Percentiles rank a stretch among this genome's conserved stretches.
Evolutionary conservation across 2,329 filamentous ascomycete genomes (phyloP).

Genomic region (Trichoderma sp.): DNA sequence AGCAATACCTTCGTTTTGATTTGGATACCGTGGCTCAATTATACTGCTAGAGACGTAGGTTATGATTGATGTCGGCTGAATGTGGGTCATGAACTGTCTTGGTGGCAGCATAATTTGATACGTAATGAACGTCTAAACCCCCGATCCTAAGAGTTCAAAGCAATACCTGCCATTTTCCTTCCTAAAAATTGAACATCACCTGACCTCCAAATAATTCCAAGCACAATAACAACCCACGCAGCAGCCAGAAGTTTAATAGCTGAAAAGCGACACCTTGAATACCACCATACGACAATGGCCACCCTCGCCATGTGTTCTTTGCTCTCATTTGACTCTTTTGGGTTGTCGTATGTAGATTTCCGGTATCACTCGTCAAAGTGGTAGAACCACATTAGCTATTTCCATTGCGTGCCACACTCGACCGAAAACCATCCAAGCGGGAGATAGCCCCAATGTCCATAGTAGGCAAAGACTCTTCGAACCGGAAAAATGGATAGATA

Average conservation of each 20-base stretch:
- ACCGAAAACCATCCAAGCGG: not conserved
- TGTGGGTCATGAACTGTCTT: no score
- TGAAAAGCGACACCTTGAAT: not conserved
- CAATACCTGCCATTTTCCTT: not conserved
- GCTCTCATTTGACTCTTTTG: not conserved
- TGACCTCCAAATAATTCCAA: not conserved
- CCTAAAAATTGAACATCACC: not conserved
- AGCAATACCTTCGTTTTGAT: no score
- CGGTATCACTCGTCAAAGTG: not conserved
- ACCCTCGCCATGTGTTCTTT: not conserved
- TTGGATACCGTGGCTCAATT: no score
- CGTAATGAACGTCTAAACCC: not conserved
- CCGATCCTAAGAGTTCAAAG: not conserved
- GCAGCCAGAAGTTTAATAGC: not conserved
- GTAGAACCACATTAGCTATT: constrained; percentile 11
- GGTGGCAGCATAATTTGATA: not conserved
- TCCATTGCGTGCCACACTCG: constrained; percentile 11
- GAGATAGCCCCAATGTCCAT: constrained; percentile 1
- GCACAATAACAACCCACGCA: not conserved
- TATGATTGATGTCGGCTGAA: no score
- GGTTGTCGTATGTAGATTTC: not conserved
- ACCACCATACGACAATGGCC: not conserved
- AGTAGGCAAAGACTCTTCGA: not conserved
- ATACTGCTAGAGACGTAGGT: no score
- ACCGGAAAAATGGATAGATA: not conserved